phyloP scores from a whole-genome alignment of 106 monocot species.

The Apostasia ramifera region DNA sequence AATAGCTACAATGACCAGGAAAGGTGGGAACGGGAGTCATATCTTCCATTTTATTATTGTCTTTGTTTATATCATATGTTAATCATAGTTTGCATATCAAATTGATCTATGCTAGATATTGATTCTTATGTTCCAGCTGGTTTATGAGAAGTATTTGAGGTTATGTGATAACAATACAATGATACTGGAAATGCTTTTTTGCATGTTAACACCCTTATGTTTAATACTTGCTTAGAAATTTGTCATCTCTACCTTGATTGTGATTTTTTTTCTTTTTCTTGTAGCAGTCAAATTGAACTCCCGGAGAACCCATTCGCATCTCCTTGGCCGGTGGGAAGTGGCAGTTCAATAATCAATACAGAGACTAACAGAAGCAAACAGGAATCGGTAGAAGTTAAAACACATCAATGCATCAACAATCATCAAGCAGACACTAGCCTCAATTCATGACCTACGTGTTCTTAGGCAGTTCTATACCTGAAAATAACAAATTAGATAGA shows the following conservation, averaged over 20 bases:
- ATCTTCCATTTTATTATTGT: not conserved
- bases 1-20: conserved; percentile 22
- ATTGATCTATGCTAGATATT: not conserved
- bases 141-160: not conserved
- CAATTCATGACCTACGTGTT: no score
- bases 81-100: no score
- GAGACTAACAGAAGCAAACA: conserved; percentile 10
- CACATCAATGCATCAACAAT: not conserved
- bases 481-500: no score
- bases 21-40: conserved; percentile 12
- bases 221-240: not conserved
- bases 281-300: conserved; percentile 36
- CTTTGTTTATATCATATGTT: not conserved
- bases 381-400: not conserved
- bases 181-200: not conserved
- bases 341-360: conserved; percentile 22
- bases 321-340: conserved; percentile 13
- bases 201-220: not conserved
- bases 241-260: not conserved
- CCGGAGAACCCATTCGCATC: conserved; percentile 53
- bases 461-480: no score
- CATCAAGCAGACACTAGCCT: no score
- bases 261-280: not conserved
- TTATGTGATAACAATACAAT: not conserved
- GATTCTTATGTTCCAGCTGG: not conserved